Evolutionary conservation across 176 grass and related monocot species (phyloP).

Genomic region (Sorghum bicolor): Sorghum_bicolor_NCBIv3 NC_012873.2:49988001-49988500

Average conservation of each 20-base stretch:
- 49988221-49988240: background rate
- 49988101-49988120: conserved; percentile 2
- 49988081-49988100: conserved; percentile 5
- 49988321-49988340: too few species aligned
- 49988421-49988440: too few species aligned
- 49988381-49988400: too few species aligned
- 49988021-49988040: background rate
- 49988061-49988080: background rate
- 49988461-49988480: too few species aligned
- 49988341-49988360: too few species aligned
- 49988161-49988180: background rate
- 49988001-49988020: background rate
- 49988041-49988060: background rate
- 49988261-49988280: too few species aligned
- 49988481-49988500: too few species aligned
- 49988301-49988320: too few species aligned
- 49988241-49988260: background rate
- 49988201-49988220: background rate
- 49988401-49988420: too few species aligned
- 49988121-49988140: background rate
- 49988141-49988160: background rate
- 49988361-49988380: too few species aligned
- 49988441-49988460: too few species aligned
- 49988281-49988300: too few species aligned
- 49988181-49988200: background rate